phyloP scores from a whole-genome alignment of 768 basidiomycete species.

The Daedaleopsis sinensis region DNA sequence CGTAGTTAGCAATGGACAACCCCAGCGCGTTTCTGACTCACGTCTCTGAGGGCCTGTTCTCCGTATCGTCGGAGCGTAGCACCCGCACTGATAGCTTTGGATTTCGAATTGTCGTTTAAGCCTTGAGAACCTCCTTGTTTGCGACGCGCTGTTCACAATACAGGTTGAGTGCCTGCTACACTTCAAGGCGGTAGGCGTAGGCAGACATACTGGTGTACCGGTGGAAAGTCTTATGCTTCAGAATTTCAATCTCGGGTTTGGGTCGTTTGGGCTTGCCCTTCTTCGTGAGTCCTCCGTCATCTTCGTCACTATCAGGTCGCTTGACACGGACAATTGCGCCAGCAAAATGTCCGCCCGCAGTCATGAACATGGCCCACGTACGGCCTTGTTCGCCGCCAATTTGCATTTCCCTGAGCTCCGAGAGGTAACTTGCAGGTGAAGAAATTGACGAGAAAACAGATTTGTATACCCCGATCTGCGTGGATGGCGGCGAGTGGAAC shows the following conservation, averaged over 20 bases:
- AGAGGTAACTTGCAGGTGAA: slow-evolving; percentile 50
- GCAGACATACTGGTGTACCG: slow-evolving; percentile 88
- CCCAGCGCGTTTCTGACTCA: slow-evolving; percentile 36
- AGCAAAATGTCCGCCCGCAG: slow-evolving; percentile 97
- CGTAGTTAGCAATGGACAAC: neutral
- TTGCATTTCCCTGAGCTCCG: slow-evolving; percentile 71
- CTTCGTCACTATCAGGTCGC: slow-evolving; percentile 44
- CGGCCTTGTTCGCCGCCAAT: slow-evolving; percentile 52
- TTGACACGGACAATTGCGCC: slow-evolving; percentile 84
- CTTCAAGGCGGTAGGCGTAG: neutral
- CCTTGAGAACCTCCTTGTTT: slow-evolving; percentile 98
- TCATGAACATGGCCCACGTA: slow-evolving; percentile 95
- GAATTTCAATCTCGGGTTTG: slow-evolving; percentile 77
- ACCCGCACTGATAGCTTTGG: slow-evolving; percentile 91
- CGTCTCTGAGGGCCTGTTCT: slow-evolving; percentile 89
- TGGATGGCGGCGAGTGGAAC: slow-evolving; percentile 87
- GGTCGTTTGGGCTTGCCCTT: slow-evolving; percentile 54
- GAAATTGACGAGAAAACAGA: slow-evolving; percentile 62
- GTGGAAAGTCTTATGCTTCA: slow-evolving; percentile 95
- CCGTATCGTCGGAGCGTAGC: slow-evolving; percentile 93
- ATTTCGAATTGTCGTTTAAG: slow-evolving; percentile 90
- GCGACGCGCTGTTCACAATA: slow-evolving; percentile 67
- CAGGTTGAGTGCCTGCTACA: neutral
- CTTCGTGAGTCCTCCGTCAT: slow-evolving; percentile 36
- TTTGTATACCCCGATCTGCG: slow-evolving; percentile 89